Percentiles rank a stretch among this genome's conserved stretches.
Evolutionary conservation across 371 early-diverging fungal genomes (phyloP).

Genomic region (Paramicrosporidium saccamoebae): DNA sequence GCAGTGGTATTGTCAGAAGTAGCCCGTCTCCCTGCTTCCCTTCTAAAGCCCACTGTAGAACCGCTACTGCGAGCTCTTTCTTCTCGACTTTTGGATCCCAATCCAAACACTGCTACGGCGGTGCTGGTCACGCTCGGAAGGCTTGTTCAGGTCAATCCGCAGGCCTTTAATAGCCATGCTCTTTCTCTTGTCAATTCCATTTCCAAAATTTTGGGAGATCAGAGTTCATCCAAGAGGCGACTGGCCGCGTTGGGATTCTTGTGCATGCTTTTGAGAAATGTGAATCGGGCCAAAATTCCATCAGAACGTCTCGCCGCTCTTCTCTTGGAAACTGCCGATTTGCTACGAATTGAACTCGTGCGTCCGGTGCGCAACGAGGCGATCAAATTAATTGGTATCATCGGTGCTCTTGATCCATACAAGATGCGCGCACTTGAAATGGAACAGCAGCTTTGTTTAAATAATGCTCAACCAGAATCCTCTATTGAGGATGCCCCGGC

Average conservation of each 20-base stretch:
- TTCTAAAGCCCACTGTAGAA: slow-evolving; percentile 63
- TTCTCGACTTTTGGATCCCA: slow-evolving; percentile 40
- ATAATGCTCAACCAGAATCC: slow-evolving; percentile 1
- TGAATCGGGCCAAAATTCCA: slow-evolving; percentile 67
- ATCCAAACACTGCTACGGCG: slow-evolving; percentile 39
- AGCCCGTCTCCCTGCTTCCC: slow-evolving; percentile 24
- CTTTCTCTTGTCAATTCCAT: slow-evolving; percentile 49
- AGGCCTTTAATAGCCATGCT: slow-evolving; percentile 42
- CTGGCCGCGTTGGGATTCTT: slow-evolving; percentile 57
- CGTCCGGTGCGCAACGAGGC: slow-evolving; percentile 35
- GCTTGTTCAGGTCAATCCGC: slow-evolving; percentile 47
- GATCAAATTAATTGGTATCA: slow-evolving; percentile 57
- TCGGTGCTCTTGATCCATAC: slow-evolving; percentile 87
- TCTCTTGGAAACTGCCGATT: slow-evolving; percentile 35
- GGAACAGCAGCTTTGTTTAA: background rate
- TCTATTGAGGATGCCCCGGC: slow-evolving; percentile 3
- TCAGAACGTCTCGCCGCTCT: slow-evolving; percentile 53
- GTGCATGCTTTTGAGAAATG: slow-evolving; percentile 43
- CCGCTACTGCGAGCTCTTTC: slow-evolving; percentile 48
- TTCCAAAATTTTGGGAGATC: slow-evolving; percentile 65
- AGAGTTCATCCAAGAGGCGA: slow-evolving; percentile 42
- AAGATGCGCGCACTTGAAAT: slow-evolving; percentile 3
- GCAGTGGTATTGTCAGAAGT: slow-evolving; percentile 44
- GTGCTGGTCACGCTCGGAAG: slow-evolving; percentile 61
- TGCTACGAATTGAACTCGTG: slow-evolving; percentile 48